phyloP scores from a whole-genome alignment of 805 yeast genomes.

The Ogataea ganodermae region DNA sequence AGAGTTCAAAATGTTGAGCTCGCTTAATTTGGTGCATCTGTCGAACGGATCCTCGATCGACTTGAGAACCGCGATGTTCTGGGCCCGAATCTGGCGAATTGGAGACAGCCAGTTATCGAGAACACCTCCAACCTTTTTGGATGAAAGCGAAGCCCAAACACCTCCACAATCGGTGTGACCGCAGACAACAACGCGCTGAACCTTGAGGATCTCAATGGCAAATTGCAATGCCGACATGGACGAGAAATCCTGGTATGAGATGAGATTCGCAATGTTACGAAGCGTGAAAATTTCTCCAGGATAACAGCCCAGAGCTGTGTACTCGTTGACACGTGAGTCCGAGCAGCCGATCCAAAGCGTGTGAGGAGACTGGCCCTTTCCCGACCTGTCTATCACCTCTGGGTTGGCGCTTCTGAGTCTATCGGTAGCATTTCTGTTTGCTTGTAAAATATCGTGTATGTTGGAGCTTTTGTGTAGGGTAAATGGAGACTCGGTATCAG shows the following conservation, averaged over 20 bases:
- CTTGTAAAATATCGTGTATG: slow-evolving; percentile 48
- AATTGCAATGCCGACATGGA: slow-evolving; percentile 81
- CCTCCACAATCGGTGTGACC: slow-evolving; percentile 98
- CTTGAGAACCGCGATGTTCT: slow-evolving; percentile 52
- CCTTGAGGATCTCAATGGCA: slow-evolving; percentile 82
- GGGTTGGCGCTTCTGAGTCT: slow-evolving; percentile 53
- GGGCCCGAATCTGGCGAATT: slow-evolving; percentile 67
- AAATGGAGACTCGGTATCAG: slow-evolving; percentile 37
- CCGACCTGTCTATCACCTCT: slow-evolving; percentile 61
- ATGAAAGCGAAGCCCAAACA: slow-evolving; percentile 72
- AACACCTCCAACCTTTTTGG: slow-evolving; percentile 64
- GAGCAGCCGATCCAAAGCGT: slow-evolving; percentile 94
- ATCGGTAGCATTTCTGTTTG: slow-evolving; percentile 50
- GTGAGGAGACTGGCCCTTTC: slow-evolving; percentile 87
- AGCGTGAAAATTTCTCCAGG: slow-evolving; percentile 93
- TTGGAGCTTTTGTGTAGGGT: slow-evolving; percentile 50
- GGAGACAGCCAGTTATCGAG: slow-evolving; percentile 73
- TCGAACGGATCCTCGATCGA: slow-evolving; percentile 50
- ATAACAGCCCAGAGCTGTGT: slow-evolving; percentile 65
- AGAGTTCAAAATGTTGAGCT: slow-evolving; percentile 74
- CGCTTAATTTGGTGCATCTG: slow-evolving; percentile 65
- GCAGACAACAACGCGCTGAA: slow-evolving; percentile 78
- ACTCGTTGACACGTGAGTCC: slow-evolving; percentile 87
- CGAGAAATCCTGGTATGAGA: slow-evolving; percentile 70
- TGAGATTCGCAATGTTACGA: slow-evolving; percentile 82